phyloP scores from a whole-genome alignment of 805 yeast genomes.

The Ogataea paraovalis region DNA sequence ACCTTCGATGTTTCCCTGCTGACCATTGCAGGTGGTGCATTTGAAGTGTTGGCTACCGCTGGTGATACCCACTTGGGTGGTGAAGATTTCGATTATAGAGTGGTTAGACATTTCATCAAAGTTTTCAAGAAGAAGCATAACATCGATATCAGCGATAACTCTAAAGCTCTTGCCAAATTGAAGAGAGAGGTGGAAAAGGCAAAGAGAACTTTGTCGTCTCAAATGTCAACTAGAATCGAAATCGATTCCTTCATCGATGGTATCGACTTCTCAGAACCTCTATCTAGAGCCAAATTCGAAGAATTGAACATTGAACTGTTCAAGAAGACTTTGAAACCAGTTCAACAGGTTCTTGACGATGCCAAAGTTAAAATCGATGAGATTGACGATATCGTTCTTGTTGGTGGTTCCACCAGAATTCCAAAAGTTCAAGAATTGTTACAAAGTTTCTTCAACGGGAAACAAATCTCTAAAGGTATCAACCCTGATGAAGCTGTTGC shows the following conservation, averaged over 20 bases:
- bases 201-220: constrained; percentile 91
- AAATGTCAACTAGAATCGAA: constrained; percentile 93
- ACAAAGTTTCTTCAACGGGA: constrained; percentile 87
- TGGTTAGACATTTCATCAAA: constrained; percentile 84
- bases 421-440: constrained; percentile 95
- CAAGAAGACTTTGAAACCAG: constrained; percentile 93
- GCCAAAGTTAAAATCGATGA: constrained; percentile 83
- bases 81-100: constrained; percentile 74
- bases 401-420: constrained; percentile 99
- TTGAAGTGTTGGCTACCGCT: constrained; percentile 77
- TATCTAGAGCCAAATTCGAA: constrained; percentile 97
- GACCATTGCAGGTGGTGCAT: constrained; percentile 76
- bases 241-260: constrained; percentile 94
- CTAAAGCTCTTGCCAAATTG: constrained; percentile 85
- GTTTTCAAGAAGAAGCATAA: constrained; percentile 89
- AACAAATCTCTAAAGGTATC: constrained; percentile 94
- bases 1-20: constrained; percentile 81
- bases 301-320: constrained; percentile 90
- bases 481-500: constrained; percentile 99
- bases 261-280: constrained; percentile 89
- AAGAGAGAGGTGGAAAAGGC: constrained; percentile 99
- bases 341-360: constrained; percentile 92
- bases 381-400: constrained; percentile 91
- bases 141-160: constrained; percentile 76
- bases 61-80: constrained; percentile 87